Percentiles rank a stretch among this genome's conserved stretches.
Evolutionary conservation across 2,329 filamentous ascomycete species (phyloP).

Genomic region (Magnaporthales sp.): DNA sequence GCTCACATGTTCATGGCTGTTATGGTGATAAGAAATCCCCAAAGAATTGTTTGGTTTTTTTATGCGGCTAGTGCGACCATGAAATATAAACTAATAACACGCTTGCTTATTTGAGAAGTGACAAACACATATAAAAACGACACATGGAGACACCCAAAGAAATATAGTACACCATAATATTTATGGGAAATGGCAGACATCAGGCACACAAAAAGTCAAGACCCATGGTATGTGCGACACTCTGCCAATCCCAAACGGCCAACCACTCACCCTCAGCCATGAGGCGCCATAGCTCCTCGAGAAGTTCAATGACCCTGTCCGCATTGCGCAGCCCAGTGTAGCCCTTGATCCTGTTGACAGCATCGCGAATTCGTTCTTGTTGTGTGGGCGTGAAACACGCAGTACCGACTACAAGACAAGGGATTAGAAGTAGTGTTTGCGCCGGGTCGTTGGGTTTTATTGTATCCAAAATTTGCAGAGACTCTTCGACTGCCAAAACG

Average conservation of each 20-base stretch:
- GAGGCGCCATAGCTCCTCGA: conserved; percentile 50
- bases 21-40: too few relatives aligned
- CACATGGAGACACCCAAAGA: background rate
- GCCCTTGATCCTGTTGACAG: conserved; percentile 40
- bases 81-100: background rate
- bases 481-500: conserved; percentile 46
- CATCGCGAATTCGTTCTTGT: conserved; percentile 40
- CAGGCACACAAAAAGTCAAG: conserved; percentile 46
- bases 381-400: conserved; percentile 45
- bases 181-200: background rate
- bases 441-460: conserved; percentile 49
- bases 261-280: conserved; percentile 51
- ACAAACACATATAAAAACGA: background rate
- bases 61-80: too few relatives aligned
- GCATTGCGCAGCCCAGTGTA: conserved; percentile 54
- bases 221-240: conserved; percentile 40
- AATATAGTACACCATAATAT: background rate
- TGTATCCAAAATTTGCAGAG: conserved; percentile 42
- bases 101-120: background rate
- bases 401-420: conserved; percentile 52
- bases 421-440: conserved; percentile 51
- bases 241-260: conserved; percentile 57
- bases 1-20: too few relatives aligned
- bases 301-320: conserved; percentile 41
- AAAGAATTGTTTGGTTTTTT: background rate